Evolutionary conservation across 2,329 filamentous ascomycete species (phyloP).

Genomic region (Exserohilum rostratum): DNA sequence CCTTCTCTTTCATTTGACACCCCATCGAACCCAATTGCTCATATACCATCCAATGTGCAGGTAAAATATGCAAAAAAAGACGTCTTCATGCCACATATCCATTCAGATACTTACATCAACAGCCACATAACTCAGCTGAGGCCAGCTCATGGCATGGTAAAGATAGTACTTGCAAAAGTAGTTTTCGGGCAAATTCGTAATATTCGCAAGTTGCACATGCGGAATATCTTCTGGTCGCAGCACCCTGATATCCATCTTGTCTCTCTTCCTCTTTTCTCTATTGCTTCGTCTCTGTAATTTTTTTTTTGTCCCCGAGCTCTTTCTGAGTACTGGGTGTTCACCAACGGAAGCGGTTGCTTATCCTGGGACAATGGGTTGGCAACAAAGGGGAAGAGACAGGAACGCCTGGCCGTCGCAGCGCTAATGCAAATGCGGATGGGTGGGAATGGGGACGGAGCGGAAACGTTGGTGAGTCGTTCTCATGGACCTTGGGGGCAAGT

Average conservation of each 20-base stretch:
- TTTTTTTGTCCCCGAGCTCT: background rate
- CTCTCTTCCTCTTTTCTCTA: background rate
- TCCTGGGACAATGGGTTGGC: too few species aligned
- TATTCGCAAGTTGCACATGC: slow-evolving; percentile 96
- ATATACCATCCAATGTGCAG: too few species aligned
- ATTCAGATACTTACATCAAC: slow-evolving; percentile 68
- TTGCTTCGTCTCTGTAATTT: background rate
- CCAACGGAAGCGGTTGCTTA: too few species aligned
- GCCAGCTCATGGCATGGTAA: slow-evolving; percentile 98
- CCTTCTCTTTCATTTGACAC: background rate
- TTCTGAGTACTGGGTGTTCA: background rate
- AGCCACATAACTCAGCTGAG: slow-evolving; percentile 94
- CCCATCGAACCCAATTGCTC: too few species aligned
- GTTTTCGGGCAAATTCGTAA: slow-evolving; percentile 98
- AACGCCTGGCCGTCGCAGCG: background rate
- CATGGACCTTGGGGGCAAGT: slow-evolving; percentile 10
- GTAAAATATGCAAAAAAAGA: background rate
- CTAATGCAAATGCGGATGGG: slow-evolving; percentile 9
- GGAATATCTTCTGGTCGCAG: slow-evolving; percentile 84
- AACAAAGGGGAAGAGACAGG: too few species aligned
- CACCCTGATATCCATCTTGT: slow-evolving; percentile 83
- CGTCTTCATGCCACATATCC: too few species aligned
- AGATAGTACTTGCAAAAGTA: slow-evolving; percentile 99
- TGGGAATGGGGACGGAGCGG: background rate
- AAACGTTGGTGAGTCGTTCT: slow-evolving; percentile 4